A percentile compares a stretch with the other conserved stretches of the same genome.
Conservation (phyloP, 2,329 filamentous ascomycete species). For the Corinectria fuckeliana region DNA sequence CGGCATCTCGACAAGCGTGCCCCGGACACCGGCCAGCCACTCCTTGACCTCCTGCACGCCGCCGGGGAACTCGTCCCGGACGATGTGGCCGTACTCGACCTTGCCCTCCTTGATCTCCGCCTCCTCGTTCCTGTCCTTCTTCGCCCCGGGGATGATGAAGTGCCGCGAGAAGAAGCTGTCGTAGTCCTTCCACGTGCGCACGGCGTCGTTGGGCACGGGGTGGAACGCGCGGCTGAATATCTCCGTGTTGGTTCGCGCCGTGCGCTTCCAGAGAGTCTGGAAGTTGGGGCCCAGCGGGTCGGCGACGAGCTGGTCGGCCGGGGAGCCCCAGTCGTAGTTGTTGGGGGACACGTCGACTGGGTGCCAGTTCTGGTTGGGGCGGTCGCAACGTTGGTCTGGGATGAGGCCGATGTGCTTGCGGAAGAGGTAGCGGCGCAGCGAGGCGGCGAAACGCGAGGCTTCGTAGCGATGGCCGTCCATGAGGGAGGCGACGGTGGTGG, state of each 20-base stretch:
- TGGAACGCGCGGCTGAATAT: constrained; percentile 85
- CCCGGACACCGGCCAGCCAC: constrained; percentile 69
- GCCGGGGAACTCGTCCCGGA: constrained; percentile 77
- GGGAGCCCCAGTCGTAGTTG: constrained; percentile 73
- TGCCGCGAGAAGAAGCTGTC: constrained; percentile 71
- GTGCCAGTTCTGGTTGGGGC: constrained; percentile 75
- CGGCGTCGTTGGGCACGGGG: constrained; percentile 71
- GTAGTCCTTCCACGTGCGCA: constrained; percentile 76
- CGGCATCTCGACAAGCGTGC: constrained; percentile 87
- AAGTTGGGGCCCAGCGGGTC: constrained; percentile 77
- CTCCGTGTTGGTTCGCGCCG: constrained; percentile 79
- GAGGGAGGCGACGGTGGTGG: constrained; percentile 68
- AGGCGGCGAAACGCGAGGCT: constrained; percentile 78
- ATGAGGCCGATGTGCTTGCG: constrained; percentile 90
- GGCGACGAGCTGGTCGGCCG: constrained; percentile 70
- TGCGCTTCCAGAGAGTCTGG: constrained; percentile 72
- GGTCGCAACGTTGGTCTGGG: constrained; percentile 73
- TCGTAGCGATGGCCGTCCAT: constrained; percentile 78
- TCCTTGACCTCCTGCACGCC: constrained; percentile 78
- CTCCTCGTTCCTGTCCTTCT: constrained; percentile 53
- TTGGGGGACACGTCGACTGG: constrained; percentile 76
- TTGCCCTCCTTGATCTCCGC: constrained; percentile 53
- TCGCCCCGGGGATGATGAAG: constrained; percentile 64
- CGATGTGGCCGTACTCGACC: constrained; percentile 87
- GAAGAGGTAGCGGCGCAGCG: constrained; percentile 84